Evolutionary conservation across 2,329 filamentous ascomycete genomes (phyloP).

Genomic region (Colletotrichum nymphaeae): DNA sequence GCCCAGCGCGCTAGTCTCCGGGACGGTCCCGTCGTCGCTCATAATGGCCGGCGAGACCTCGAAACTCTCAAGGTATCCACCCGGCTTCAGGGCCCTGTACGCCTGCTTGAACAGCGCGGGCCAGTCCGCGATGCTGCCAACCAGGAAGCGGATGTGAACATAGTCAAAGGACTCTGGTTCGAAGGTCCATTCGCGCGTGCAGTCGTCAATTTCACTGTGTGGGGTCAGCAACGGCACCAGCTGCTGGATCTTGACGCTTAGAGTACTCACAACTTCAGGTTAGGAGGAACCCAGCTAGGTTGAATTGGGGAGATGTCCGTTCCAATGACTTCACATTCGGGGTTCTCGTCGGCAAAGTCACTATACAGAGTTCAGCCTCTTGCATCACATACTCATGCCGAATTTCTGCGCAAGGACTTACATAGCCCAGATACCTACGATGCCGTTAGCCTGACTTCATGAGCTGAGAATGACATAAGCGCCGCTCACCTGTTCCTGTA

Average conservation of each 20-base stretch:
- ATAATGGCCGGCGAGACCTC: conserved; percentile 45
- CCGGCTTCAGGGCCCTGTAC: conserved; percentile 60
- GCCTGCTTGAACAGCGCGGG: conserved; percentile 60
- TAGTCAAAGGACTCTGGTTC: conserved; percentile 62
- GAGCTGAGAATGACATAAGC: neutral
- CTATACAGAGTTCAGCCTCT: conserved; percentile 45
- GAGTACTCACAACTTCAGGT: conserved; percentile 53
- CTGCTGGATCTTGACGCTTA: neutral
- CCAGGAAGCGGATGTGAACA: conserved; percentile 66
- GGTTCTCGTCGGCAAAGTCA: conserved; percentile 58
- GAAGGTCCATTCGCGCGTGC: conserved; percentile 62
- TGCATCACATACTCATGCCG: neutral
- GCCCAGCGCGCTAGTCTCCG: conserved; percentile 42
- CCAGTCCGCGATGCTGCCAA: conserved; percentile 65
- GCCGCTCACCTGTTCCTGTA: conserved; percentile 53
- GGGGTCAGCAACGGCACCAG: conserved; percentile 51
- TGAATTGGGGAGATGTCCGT: conserved; percentile 70
- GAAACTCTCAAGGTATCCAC: conserved; percentile 55
- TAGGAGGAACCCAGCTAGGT: conserved; percentile 66
- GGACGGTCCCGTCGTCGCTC: conserved; percentile 45
- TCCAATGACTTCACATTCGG: conserved; percentile 58
- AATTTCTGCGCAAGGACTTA: neutral
- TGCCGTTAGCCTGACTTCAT: neutral
- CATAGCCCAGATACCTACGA: conserved; percentile 31
- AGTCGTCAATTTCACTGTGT: conserved; percentile 67